Evolutionary conservation across 257 asterid genomes (phyloP), one percentile per base, ranked within the genome.

Genomic region (Dorcoceras hygrometricum): DNA sequence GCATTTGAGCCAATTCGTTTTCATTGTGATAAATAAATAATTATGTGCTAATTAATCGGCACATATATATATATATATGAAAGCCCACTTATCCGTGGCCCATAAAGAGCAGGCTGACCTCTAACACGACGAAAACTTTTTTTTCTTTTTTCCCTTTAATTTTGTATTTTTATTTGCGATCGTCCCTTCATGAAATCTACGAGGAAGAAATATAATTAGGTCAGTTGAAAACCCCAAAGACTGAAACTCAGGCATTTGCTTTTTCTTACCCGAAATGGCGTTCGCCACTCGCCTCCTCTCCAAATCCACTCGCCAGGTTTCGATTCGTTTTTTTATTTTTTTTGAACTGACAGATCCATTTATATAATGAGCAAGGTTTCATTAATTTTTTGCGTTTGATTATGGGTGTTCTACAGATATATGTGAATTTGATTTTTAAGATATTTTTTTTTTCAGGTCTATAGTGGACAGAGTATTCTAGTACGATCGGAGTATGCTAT

Each of bases 241-340:
- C 66, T 51, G 68, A 78, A 23, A 32, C 43, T 65, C 68, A 10
- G 62, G 48, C 29, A 55, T 54, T 73, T 70, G 81, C 69, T 65
- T 29, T 62, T 50, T 25, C 66, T 81, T 36, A 67, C 65, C 72
- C 23, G 58, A 65, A 78, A 89, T 89, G 96, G 85, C 90, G 68
- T 70, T 82, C 71, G 69, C 91, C 79, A 48, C 88, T 74, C 96
- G 96, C 55, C 59, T 80, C 27, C 86, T 87, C 66, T 87, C 86
- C 79, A 80, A 89, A 87, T 86, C 95, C 66, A 77, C 80, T 62
- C 86, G 90, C 67, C 91, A 81, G 95, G 96, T 89, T 64, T 22
- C 51, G 2, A 51, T 50, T 55, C 22, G 11, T 18, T 53, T 36
- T 66, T 31, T 56, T 65, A 29, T 58, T 77, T 48, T n/a, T 24